Evolutionary conservation across 768 basidiomycete genomes (phyloP).

Genomic region (Lentinus brumalis): DNA sequence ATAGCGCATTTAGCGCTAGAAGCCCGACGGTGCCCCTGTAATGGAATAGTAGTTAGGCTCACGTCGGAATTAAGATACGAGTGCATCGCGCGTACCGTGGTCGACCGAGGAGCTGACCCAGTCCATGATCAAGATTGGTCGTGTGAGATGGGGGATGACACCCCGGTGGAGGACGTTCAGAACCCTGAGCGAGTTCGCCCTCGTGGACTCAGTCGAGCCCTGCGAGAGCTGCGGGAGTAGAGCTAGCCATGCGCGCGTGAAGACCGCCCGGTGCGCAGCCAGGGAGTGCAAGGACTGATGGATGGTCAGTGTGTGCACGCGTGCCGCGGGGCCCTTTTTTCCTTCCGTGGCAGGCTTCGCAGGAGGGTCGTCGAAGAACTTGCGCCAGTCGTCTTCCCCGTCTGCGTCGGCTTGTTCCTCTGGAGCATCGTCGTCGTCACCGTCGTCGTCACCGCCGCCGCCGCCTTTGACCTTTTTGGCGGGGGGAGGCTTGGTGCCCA

Average conservation of each 20-base stretch:
- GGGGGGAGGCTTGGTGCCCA: conserved; percentile 51
- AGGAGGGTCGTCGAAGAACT: conserved; percentile 73
- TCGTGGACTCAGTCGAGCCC: conserved; percentile 33
- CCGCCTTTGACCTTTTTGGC: conserved; percentile 7
- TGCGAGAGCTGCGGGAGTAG: conserved; percentile 63
- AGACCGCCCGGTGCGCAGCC: conserved; percentile 76
- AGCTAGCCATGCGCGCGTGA: conserved; percentile 79
- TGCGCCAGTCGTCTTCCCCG: conserved; percentile 71
- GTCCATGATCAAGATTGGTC: conserved; percentile 84
- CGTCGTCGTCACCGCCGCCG: conserved; percentile 29
- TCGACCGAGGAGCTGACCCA: conserved; percentile 88
- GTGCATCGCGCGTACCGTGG: conserved; percentile 51
- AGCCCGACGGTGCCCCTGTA: conserved; percentile 83
- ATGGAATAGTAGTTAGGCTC: neutral
- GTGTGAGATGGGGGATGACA: conserved; percentile 80
- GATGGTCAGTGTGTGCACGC: conserved; percentile 66
- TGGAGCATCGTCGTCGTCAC: conserved; percentile 37
- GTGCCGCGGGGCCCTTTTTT: conserved; percentile 39
- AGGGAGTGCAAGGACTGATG: conserved; percentile 80
- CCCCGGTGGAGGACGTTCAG: conserved; percentile 82
- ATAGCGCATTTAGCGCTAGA: conserved; percentile 88
- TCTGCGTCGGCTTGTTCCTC: conserved; percentile 28
- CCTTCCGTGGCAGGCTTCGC: conserved; percentile 35
- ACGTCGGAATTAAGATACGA: neutral
- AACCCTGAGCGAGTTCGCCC: conserved; percentile 52